Conservation (phyloP, 495 filamentous ascomycete species). For the Cercophora samala region DNA sequence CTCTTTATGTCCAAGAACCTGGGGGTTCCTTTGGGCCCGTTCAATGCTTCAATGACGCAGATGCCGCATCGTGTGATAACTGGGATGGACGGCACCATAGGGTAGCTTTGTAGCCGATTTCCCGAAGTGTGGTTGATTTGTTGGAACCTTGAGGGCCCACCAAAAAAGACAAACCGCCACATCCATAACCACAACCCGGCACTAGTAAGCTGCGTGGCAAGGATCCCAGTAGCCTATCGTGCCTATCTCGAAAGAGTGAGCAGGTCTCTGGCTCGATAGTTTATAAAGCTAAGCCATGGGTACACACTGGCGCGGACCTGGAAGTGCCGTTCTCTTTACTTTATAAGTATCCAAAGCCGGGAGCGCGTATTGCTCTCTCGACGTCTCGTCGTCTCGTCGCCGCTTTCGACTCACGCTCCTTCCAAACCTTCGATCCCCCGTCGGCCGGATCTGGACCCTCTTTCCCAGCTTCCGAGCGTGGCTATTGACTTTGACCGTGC, state of each 20-base stretch:
- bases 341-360: neutral
- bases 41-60: neutral
- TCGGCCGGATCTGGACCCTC: neutral
- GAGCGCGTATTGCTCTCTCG: neutral
- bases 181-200: neutral
- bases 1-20: neutral
- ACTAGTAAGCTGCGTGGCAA: neutral
- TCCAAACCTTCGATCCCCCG: neutral
- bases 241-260: neutral
- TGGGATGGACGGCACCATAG: too few species aligned
- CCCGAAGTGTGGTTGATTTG: neutral
- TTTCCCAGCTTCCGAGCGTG: neutral
- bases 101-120: neutral
- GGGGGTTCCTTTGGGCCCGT: neutral
- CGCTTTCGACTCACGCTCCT: neutral
- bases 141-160: neutral
- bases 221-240: neutral
- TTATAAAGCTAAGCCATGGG: neutral
- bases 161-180: neutral
- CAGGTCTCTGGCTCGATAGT: neutral
- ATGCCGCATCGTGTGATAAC: neutral
- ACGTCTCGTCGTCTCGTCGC: neutral
- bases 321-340: neutral
- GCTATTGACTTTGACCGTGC: neutral
- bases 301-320: too few species aligned